These are phyloP conservation scores for Nannochloris sp. DNA, from an alignment of 139 green algal species.

Conservation along the genomic window DNA sequence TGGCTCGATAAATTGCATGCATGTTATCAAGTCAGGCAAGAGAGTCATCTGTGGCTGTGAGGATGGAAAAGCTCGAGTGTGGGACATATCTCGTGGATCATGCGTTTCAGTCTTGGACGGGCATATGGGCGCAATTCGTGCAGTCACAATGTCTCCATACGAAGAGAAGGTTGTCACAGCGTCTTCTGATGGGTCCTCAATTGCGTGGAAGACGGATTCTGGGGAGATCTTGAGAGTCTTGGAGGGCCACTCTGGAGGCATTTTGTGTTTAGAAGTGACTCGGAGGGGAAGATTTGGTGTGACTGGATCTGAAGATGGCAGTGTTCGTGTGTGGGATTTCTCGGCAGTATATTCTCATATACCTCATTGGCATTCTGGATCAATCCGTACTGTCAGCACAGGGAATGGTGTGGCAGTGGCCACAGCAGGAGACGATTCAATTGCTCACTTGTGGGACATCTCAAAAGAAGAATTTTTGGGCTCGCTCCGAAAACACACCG, in stretches of 20 bases:
- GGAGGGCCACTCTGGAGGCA: constrained; percentile 53
- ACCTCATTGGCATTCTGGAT: constrained; percentile 16
- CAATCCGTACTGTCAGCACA: constrained; percentile 8
- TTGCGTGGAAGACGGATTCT: constrained; percentile 18
- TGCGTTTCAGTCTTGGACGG: constrained; percentile 16
- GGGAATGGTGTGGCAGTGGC: constrained; percentile 1
- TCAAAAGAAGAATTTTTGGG: constrained; percentile 16
- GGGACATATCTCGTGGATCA: constrained; percentile 29
- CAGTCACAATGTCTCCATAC: constrained; percentile 33
- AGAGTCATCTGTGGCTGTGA: constrained; percentile 43
- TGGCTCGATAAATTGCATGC: no score
- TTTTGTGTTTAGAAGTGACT: constrained; percentile 48
- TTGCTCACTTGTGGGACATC: constrained; percentile 33
- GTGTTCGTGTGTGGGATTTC: constrained; percentile 42
- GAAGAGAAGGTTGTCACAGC: constrained; percentile 38
- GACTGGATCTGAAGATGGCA: constrained; percentile 34
- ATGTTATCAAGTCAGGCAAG: constrained; percentile 8
- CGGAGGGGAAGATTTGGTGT: constrained; percentile 38
- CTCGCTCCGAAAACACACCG: constrained; percentile 23
- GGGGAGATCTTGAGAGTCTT: constrained; percentile 34
- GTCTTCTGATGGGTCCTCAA: constrained; percentile 24
- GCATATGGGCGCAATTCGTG: constrained; percentile 52
- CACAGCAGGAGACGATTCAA: constrained; percentile 14
- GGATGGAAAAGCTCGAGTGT: constrained; percentile 48
- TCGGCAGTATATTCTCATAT: constrained; percentile 5